Percentiles rank a stretch among this genome's conserved stretches.
Conservation (phyloP, 2,329 filamentous ascomycete species). For the Hypoxylon sp. region DNA sequence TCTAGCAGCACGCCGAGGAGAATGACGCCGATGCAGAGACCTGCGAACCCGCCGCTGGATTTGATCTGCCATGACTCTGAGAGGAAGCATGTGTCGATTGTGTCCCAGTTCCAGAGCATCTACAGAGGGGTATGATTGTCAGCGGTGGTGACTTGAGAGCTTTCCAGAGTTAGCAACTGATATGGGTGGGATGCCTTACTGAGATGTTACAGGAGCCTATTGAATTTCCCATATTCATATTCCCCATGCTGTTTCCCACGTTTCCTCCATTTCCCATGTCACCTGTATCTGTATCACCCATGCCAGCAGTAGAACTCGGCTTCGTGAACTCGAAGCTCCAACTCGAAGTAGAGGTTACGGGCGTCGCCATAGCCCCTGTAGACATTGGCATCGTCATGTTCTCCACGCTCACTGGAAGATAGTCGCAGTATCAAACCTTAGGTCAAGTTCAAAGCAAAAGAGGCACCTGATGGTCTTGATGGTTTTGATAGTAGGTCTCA, state of each 20-base stretch:
- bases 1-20: constrained; percentile 81
- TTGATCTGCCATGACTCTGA: constrained; percentile 77
- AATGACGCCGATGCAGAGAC: constrained; percentile 81
- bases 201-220: constrained; percentile 41
- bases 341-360: constrained; percentile 1
- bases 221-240: constrained; percentile 15
- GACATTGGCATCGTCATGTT: constrained; percentile 29
- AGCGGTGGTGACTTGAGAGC: background rate
- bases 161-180: background rate
- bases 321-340: constrained; percentile 22
- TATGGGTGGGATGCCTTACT: constrained; percentile 32
- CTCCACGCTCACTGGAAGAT: constrained; percentile 20
- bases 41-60: constrained; percentile 78
- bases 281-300: background rate
- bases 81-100: constrained; percentile 79
- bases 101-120: constrained; percentile 88
- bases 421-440: background rate
- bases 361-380: background rate
- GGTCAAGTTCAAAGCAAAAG: background rate
- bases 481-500: too few species aligned
- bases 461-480: too few species aligned
- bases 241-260: constrained; percentile 30
- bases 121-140: constrained; percentile 47
- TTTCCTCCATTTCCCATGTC: constrained; percentile 9
- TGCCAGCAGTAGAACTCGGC: constrained; percentile 22